Conservation (phyloP, 257 asterid species). For the Agastache rugosa region DNA sequence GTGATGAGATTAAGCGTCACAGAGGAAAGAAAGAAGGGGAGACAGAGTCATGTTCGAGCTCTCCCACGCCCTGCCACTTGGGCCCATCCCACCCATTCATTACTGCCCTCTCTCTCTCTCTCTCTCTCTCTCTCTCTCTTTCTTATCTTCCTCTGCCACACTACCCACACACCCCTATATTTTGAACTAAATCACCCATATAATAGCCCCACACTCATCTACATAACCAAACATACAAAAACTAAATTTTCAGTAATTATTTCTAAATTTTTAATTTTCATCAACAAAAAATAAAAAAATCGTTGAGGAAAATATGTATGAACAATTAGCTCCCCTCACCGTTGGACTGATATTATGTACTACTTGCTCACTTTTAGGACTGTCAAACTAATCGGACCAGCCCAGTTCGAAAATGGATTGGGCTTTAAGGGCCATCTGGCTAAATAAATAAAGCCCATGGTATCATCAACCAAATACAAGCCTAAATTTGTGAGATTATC, state of each 20-base stretch:
- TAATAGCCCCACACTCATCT: conserved; percentile 2
- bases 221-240: neutral
- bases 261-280: too few species aligned
- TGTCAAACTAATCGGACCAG: too few species aligned
- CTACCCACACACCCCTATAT: conserved; percentile 25
- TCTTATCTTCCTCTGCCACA: conserved; percentile 33
- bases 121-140: conserved; percentile 32
- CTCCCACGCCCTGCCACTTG: conserved; percentile 99
- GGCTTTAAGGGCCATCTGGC: too few species aligned
- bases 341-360: too few species aligned
- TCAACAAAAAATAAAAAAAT: too few species aligned
- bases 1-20: conserved; percentile 37
- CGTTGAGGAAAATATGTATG: too few species aligned
- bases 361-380: too few species aligned
- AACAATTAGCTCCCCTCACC: too few species aligned
- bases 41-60: conserved; percentile 99
- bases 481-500: too few species aligned
- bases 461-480: too few species aligned
- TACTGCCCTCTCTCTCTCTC: conserved; percentile 51
- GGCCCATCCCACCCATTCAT: conserved; percentile 82
- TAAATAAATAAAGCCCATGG: too few species aligned
- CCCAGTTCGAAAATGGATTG: too few species aligned
- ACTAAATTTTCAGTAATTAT: neutral
- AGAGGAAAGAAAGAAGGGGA: conserved; percentile 53
- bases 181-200: neutral